A percentile compares a stretch with the other conserved stretches of the same genome.
Evolutionary conservation across 2,329 filamentous ascomycete genomes (phyloP).

Genomic region (Colletotrichum sp.): DNA sequence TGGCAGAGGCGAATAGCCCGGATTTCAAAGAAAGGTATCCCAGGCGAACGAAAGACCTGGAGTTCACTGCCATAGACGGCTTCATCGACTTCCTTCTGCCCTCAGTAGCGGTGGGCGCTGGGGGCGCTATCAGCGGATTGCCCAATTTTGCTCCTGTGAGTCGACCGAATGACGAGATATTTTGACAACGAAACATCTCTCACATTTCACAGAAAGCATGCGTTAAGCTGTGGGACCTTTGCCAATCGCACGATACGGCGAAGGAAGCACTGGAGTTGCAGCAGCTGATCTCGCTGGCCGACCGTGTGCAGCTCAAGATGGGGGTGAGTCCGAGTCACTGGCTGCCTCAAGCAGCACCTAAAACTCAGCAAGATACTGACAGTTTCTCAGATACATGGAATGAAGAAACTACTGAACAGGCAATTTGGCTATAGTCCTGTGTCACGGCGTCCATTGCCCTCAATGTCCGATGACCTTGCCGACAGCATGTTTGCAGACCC

Average conservation of each 20-base stretch:
- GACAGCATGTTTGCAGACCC: not conserved
- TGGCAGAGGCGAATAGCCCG: not conserved
- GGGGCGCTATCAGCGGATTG: not conserved
- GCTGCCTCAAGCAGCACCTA: not conserved
- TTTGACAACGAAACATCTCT: not conserved
- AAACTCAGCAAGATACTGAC: not conserved
- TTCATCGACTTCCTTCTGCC: slow-evolving; percentile 32
- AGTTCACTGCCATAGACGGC: slow-evolving; percentile 28
- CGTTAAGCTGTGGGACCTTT: not conserved
- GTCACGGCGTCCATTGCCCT: not conserved
- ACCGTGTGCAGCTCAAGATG: not conserved
- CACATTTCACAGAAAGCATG: not conserved
- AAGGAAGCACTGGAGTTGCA: not conserved
- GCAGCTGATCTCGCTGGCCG: not conserved
- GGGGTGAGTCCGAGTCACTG: not conserved
- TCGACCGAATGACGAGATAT: not conserved
- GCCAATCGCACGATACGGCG: not conserved
- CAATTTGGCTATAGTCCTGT: not conserved
- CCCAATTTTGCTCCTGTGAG: not conserved
- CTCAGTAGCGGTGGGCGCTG: slow-evolving; percentile 23
- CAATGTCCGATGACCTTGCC: not conserved
- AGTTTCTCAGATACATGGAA: not conserved
- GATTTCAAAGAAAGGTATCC: not conserved
- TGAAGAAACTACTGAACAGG: not conserved
- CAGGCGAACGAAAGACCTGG: slow-evolving; percentile 19